Base-by-base conservation (phyloP, 208 protist species). In the Crithidia sp. region DNA sequence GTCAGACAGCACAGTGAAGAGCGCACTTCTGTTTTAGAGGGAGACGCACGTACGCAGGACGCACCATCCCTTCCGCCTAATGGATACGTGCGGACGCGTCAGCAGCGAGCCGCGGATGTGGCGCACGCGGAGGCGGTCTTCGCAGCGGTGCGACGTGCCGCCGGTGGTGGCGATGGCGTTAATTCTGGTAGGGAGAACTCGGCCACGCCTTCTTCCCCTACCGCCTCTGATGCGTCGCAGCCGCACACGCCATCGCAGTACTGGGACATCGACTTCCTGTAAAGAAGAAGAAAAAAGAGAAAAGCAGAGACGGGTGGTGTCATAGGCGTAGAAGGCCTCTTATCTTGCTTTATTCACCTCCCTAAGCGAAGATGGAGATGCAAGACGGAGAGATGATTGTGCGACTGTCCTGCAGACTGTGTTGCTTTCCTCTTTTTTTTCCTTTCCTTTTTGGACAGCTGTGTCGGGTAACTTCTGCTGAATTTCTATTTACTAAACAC, bases 201-300 rank as follows among this genome's bases (percentile, higher is more conserved):
- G 19, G 13, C 40, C n/a, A 40, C n/a, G 14, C 58, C 28, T 43
- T 2, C 39, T 19, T 65, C 59, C 2, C 16, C 63, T 44, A 19
- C 9, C 14, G 44, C 57, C 13, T 60, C 43, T 9, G 6, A 45
- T 14, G 67, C 49, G 39, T 63, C 67, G 2, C 19, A 55, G 14
- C 74, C 62, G 52, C 37, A 69, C 56, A 95, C 90, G 9, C 90
- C 90, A 7, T 64, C 80, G 13, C 66, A 84, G 55, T 95, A 88
- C 70, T 95, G 90, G 90, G 87, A 92, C 55, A 92, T 90, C 44
- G 62, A 49, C 7, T 93, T 95, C 54, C 73, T 82, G 52, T 76
- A 49, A 67, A 19, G 12, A 9, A 9, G 8, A 5, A 41, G 7
- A 45, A 41, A 8, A 14, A 45, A 41, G 17, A 45, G 39, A 37